Evolutionary conservation across 2,329 filamentous ascomycete species (phyloP).

Genomic region (Westerdykella sp.): DNA sequence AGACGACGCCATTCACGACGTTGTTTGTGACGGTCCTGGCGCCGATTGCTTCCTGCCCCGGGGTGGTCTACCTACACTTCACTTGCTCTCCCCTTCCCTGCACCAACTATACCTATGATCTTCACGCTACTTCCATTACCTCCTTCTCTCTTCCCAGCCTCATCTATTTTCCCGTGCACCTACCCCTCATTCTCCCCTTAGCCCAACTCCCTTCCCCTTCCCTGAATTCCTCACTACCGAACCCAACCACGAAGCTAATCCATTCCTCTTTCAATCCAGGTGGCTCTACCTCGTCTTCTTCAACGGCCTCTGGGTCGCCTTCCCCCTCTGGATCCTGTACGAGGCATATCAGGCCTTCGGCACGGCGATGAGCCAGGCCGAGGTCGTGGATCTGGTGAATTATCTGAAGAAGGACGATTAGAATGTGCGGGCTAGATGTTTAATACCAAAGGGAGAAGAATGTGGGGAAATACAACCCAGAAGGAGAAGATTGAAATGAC

Average conservation of each 20-base stretch:
- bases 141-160: no score
- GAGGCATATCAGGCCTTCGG: conserved; percentile 46
- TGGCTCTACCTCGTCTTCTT: conserved; percentile 61
- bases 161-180: not conserved
- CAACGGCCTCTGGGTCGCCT: conserved; percentile 57
- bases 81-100: no score
- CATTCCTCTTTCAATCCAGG: conserved; percentile 16
- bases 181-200: conserved; percentile 10
- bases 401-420: conserved; percentile 32
- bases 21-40: no score
- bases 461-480: no score
- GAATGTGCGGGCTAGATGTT: no score
- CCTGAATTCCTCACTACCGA: not conserved
- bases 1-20: no score
- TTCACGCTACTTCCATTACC: no score
- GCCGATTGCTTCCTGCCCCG: no score
- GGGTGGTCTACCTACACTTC: no score
- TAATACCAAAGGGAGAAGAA: not conserved
- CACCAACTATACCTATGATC: no score
- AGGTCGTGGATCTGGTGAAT: conserved; percentile 35
- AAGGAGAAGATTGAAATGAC: no score
- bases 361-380: conserved; percentile 30
- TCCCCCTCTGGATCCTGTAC: conserved; percentile 53
- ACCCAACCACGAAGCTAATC: not conserved
- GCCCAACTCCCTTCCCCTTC: not conserved